phyloP scores from a whole-genome alignment of 352 stramenopile species.

The Albugo laibachii region DNA sequence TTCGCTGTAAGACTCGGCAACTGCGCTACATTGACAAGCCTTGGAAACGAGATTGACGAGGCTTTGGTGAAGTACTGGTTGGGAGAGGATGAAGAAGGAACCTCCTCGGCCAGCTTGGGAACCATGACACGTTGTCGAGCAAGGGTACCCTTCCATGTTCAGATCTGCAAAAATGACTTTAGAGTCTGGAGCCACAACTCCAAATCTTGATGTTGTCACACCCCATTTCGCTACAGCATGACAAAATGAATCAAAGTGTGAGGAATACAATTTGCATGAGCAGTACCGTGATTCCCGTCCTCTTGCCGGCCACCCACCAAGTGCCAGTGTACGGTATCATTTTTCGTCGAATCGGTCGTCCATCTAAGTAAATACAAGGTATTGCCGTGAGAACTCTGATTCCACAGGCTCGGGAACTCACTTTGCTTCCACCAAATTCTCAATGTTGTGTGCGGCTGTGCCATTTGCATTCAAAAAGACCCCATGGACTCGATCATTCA shows the following conservation, averaged over 20 bases:
- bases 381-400: neutral
- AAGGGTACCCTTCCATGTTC: constrained; percentile 73
- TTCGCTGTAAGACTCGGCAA: too few species aligned
- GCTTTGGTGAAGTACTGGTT: constrained; percentile 26
- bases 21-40: neutral
- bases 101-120: constrained; percentile 55
- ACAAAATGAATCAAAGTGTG: neutral
- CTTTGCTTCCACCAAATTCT: constrained; percentile 51
- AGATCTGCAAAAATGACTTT: constrained; percentile 50
- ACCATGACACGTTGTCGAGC: constrained; percentile 37
- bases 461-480: constrained; percentile 19
- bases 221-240: constrained; percentile 35
- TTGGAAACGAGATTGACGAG: constrained; percentile 7
- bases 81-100: constrained; percentile 36
- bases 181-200: constrained; percentile 5
- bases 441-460: constrained; percentile 43
- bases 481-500: constrained; percentile 19
- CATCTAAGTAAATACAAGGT: constrained; percentile 8
- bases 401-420: constrained; percentile 8
- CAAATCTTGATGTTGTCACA: constrained; percentile 25
- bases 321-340: constrained; percentile 30
- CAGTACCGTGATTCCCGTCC: constrained; percentile 43
- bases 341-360: constrained; percentile 13
- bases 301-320: constrained; percentile 24
- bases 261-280: neutral